phyloP scores from a whole-genome alignment of 441 rosid genomes.

The Adansonia grandidieri region DNA sequence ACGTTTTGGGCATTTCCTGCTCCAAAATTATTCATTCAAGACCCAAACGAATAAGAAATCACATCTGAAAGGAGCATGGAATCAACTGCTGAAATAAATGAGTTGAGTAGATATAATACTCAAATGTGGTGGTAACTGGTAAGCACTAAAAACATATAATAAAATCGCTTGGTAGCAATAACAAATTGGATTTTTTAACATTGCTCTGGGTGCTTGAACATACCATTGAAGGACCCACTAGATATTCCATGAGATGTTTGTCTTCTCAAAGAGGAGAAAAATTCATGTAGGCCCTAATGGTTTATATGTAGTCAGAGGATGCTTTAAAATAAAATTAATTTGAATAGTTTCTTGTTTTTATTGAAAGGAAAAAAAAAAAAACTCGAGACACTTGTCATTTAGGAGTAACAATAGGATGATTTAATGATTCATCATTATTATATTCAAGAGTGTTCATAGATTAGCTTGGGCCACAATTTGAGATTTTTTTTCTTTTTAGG shows the following conservation, averaged over 20 bases:
- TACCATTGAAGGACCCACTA: slow-evolving; percentile 33
- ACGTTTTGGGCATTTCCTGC: slow-evolving; percentile 9
- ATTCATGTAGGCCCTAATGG: slow-evolving; percentile 3
- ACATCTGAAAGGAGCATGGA: background rate
- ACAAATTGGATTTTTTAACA: slow-evolving; percentile 14
- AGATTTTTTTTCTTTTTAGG: no score
- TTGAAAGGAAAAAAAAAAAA: background rate
- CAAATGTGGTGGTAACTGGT: background rate
- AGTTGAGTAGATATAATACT: background rate
- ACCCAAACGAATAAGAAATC: background rate
- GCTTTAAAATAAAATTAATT: no score
- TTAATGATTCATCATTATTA: background rate
- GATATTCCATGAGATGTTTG: slow-evolving; percentile 35
- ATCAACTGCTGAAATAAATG: background rate
- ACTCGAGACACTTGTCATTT: background rate
- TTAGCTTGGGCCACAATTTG: no score
- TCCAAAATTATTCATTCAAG: background rate
- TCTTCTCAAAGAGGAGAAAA: slow-evolving; percentile 37
- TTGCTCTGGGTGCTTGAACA: background rate
- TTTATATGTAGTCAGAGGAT: background rate
- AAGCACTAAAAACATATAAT: slow-evolving; percentile 8
- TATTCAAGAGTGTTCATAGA: background rate
- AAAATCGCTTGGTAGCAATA: background rate
- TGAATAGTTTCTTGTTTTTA: background rate
- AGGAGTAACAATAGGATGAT: background rate